A percentile compares a stretch with the other conserved stretches of the same genome.
Conservation (phyloP, 1,284 basidiomycete genomes). For the Pascua sp. region DNA sequence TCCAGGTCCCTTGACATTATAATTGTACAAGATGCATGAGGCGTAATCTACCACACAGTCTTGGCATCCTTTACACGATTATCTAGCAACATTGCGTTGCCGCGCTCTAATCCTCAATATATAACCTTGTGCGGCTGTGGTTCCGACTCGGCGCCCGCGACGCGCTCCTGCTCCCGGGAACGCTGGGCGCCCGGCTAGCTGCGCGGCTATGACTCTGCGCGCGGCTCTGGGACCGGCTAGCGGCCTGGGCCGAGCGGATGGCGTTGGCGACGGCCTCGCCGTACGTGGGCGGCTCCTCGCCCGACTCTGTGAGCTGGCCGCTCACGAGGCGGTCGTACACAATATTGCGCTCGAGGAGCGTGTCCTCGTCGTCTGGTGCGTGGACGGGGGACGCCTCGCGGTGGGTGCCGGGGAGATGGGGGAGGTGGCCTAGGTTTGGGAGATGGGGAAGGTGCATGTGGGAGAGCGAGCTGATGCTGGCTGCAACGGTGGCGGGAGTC, state of each 20-base stretch:
- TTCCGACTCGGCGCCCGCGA: background rate
- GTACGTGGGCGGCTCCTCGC: conserved; percentile 64
- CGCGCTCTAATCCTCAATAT: conserved; percentile 4
- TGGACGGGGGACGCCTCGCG: background rate
- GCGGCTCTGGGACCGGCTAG: background rate
- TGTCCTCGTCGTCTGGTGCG: conserved; percentile 29
- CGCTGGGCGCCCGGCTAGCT: background rate
- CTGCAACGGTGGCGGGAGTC: background rate
- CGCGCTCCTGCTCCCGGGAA: background rate
- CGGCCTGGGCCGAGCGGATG: conserved; percentile 13
- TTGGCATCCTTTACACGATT: no score
- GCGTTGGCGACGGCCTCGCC: conserved; percentile 47
- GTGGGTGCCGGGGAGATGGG: no score
- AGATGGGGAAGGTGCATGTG: background rate
- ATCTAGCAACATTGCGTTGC: background rate
- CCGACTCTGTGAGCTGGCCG: conserved; percentile 61
- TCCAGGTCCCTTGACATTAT: no score
- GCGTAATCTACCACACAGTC: no score
- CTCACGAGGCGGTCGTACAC: conserved; percentile 57
- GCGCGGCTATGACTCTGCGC: conserved; percentile 3
- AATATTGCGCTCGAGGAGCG: conserved; percentile 47
- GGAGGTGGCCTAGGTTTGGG: background rate
- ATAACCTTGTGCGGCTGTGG: background rate
- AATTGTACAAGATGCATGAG: no score
- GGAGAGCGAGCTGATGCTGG: background rate